Conservation (phyloP, 1,284 basidiomycete species). For the Ceraceosorus bombacis region DNA sequence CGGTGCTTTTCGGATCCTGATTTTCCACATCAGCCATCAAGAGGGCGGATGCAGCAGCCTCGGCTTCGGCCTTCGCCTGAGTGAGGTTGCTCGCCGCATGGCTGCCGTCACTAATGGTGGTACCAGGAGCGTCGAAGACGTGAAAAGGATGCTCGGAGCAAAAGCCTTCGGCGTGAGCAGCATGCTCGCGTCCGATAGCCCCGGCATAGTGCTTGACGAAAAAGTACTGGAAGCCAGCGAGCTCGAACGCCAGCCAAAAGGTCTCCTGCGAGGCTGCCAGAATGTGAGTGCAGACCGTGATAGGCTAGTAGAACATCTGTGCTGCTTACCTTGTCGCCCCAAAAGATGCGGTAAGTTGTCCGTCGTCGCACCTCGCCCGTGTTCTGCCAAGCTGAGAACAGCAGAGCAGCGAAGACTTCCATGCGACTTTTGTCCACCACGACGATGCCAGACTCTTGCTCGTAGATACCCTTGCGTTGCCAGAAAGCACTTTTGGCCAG, state of each 20-base stretch:
- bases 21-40: too few relatives aligned
- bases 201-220: conserved; percentile 25
- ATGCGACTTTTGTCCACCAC: conserved; percentile 26
- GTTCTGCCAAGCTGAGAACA: conserved; percentile 30
- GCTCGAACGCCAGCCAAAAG: conserved; percentile 28
- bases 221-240: conserved; percentile 25
- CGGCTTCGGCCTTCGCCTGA: too few relatives aligned
- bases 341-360: conserved; percentile 25
- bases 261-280: conserved; percentile 20
- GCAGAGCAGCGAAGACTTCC: conserved; percentile 23
- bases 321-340: conserved; percentile 5
- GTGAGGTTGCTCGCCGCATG: too few relatives aligned
- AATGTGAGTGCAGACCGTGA: not conserved
- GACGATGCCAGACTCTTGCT: conserved; percentile 28
- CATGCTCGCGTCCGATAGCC: conserved; percentile 14
- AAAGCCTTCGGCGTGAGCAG: too few relatives aligned
- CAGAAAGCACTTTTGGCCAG: conserved; percentile 22
- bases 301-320: too few relatives aligned
- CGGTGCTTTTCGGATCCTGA: too few relatives aligned
- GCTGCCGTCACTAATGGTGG: too few relatives aligned
- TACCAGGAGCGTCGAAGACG: too few relatives aligned
- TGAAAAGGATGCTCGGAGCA: too few relatives aligned
- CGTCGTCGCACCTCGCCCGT: conserved; percentile 27
- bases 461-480: conserved; percentile 27
- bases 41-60: too few relatives aligned